Conservation (phyloP, 345 rosid species). For the Lepidium aucheri region DNA sequence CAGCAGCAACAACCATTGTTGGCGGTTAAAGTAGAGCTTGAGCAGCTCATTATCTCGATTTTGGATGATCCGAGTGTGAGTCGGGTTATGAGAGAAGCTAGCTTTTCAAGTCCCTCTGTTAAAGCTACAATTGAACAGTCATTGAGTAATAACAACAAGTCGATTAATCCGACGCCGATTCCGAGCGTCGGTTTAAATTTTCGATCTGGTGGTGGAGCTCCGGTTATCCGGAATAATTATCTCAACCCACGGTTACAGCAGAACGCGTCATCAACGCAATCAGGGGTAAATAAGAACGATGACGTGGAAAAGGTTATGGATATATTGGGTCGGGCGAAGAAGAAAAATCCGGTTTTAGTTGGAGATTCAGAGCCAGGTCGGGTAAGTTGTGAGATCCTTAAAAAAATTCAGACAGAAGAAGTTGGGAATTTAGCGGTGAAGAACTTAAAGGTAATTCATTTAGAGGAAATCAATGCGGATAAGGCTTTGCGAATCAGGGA, state of each 20-base stretch:
- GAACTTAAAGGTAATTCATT: slow-evolving; percentile 49
- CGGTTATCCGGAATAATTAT: slow-evolving; percentile 50
- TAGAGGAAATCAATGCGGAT: slow-evolving; percentile 54
- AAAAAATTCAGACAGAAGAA: slow-evolving; percentile 54
- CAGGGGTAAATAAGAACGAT: slow-evolving; percentile 45
- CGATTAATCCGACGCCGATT: slow-evolving; percentile 30
- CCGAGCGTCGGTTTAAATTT: slow-evolving; percentile 54
- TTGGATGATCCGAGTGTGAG: slow-evolving; percentile 98
- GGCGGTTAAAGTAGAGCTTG: slow-evolving; percentile 96
- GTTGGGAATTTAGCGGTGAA: slow-evolving; percentile 36
- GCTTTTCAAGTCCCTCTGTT: slow-evolving; percentile 95
- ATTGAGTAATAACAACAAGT: slow-evolving; percentile 26
- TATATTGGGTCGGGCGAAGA: slow-evolving; percentile 52
- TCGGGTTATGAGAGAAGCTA: slow-evolving; percentile 97
- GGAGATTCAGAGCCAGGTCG: slow-evolving; percentile 80
- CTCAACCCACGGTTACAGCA: slow-evolving; percentile 77
- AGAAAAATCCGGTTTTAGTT: slow-evolving; percentile 82
- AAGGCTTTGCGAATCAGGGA: slow-evolving; percentile 44
- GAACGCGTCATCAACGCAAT: slow-evolving; percentile 34
- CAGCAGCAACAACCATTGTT: slow-evolving; percentile 95
- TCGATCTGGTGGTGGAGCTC: slow-evolving; percentile 31
- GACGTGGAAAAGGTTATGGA: slow-evolving; percentile 65
- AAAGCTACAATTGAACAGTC: slow-evolving; percentile 91
- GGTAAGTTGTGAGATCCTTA: slow-evolving; percentile 57
- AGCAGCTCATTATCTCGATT: slow-evolving; percentile 86